These are phyloP conservation scores for Pseudogymnoascus sp. DNA, from an alignment of 2,329 filamentous ascomycete genomes.

Conservation along the genomic window DNA sequence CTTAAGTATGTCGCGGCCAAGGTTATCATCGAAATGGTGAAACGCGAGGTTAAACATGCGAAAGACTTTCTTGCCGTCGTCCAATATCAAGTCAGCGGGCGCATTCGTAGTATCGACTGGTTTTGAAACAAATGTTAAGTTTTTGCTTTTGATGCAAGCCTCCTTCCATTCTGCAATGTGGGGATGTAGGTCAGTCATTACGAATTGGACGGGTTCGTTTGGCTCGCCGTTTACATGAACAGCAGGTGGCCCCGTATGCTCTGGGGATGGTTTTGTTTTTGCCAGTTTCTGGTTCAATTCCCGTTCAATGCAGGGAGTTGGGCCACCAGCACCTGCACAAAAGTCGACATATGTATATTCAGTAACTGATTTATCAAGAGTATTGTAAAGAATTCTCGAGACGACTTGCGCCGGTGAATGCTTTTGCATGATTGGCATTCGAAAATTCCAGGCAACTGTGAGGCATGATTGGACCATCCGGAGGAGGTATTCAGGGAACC, in stretches of 20 bases:
- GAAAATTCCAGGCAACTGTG: slow-evolving; percentile 55
- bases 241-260: slow-evolving; percentile 19
- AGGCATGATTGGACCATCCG: slow-evolving; percentile 58
- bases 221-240: slow-evolving; percentile 8
- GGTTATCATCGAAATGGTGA: slow-evolving; percentile 65
- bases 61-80: slow-evolving; percentile 47
- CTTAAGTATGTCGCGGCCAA: slow-evolving; percentile 53
- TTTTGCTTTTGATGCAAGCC: slow-evolving; percentile 42
- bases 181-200: slow-evolving; percentile 61
- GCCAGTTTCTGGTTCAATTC: slow-evolving; percentile 44
- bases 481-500: slow-evolving; percentile 61
- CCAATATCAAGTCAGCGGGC: slow-evolving; percentile 37
- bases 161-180: slow-evolving; percentile 53
- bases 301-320: slow-evolving; percentile 57
- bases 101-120: slow-evolving; percentile 60
- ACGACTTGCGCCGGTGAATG: slow-evolving; percentile 53
- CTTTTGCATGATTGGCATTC: slow-evolving; percentile 50
- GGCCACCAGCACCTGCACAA: slow-evolving; percentile 67
- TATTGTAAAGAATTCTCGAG: slow-evolving; percentile 46
- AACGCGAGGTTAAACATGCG: slow-evolving; percentile 68
- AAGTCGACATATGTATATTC: slow-evolving; percentile 65
- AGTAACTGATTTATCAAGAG: slow-evolving; percentile 41
- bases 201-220: slow-evolving; percentile 42
- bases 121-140: slow-evolving; percentile 52
- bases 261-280: slow-evolving; percentile 15